These are phyloP conservation scores for Polytolypa hystricis DNA, from an alignment of 2,329 filamentous ascomycete genomes.

Conservation along the genomic window DNA sequence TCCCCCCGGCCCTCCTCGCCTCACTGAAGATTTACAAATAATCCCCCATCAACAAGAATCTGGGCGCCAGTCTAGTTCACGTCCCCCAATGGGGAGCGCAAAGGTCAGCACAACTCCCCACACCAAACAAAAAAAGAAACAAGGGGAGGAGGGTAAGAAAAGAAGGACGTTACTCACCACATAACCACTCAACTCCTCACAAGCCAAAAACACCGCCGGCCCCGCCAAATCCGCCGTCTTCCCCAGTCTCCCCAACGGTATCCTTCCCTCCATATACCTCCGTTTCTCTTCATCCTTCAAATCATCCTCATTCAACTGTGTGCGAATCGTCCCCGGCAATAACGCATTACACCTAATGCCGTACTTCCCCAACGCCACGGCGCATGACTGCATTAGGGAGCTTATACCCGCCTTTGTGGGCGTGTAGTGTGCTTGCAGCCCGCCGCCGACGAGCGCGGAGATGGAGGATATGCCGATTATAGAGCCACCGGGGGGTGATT, in stretches of 20 bases:
- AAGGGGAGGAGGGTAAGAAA: constrained; percentile 1
- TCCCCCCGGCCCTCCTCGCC: too few relatives aligned
- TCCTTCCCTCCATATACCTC: constrained; percentile 67
- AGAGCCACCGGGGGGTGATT: constrained; percentile 58
- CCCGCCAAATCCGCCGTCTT: constrained; percentile 64
- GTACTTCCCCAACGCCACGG: constrained; percentile 65
- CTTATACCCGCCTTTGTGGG: constrained; percentile 77
- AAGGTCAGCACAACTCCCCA: constrained; percentile 4
- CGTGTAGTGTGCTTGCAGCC: constrained; percentile 72
- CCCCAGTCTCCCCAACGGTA: constrained; percentile 67
- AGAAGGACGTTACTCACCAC: constrained; percentile 37
- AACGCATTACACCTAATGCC: constrained; percentile 73
- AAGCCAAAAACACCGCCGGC: constrained; percentile 74
- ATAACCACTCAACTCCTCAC: constrained; percentile 66
- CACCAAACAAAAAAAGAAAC: neutral
- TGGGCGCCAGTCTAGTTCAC: constrained; percentile 56
- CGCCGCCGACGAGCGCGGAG: constrained; percentile 49
- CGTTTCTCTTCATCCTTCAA: constrained; percentile 61
- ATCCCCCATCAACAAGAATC: constrained; percentile 73
- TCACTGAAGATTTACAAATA: constrained; percentile 81
- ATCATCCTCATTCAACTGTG: constrained; percentile 76
- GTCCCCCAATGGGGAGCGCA: neutral
- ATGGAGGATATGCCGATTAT: constrained; percentile 48
- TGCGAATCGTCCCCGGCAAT: constrained; percentile 71
- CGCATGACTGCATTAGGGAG: constrained; percentile 72